Evolutionary conservation across 2,329 filamentous ascomycete species (phyloP).

Genomic region (Lecanoromycetidae sp.): DNA sequence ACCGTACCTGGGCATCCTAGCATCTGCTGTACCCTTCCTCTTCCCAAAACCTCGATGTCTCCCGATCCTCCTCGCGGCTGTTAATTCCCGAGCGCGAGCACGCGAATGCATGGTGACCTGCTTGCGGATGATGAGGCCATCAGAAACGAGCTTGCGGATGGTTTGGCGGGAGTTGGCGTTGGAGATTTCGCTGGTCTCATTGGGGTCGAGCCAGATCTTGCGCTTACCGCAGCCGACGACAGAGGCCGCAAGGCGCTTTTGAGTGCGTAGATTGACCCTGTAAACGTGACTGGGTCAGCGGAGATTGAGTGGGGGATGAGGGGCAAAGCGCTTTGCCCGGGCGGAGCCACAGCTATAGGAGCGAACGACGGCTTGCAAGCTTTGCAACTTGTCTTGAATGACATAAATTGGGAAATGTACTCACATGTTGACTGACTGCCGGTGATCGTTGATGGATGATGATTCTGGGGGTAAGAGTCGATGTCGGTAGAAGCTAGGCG

Average conservation of each 20-base stretch:
- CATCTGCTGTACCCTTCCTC: conserved; percentile 99
- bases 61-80: conserved; percentile 84
- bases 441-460: neutral
- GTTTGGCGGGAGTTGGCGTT: conserved; percentile 99
- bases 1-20: conserved; percentile 93
- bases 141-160: conserved; percentile 97
- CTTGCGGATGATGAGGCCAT: conserved; percentile 99
- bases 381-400: no score
- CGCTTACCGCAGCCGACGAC: conserved; percentile 98
- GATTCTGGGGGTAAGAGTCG: neutral
- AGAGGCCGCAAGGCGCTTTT: conserved; percentile 98
- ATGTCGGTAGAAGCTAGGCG: conserved; percentile 3
- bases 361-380: no score
- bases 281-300: conserved; percentile 21
- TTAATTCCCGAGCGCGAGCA: conserved; percentile 88
- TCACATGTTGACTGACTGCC: conserved; percentile 25
- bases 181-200: conserved; percentile 97
- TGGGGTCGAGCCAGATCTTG: conserved; percentile 99
- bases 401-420: conserved; percentile 8
- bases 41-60: conserved; percentile 99
- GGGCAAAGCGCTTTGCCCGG: no score
- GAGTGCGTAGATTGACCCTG: conserved; percentile 99
- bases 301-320: neutral
- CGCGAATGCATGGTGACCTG: conserved; percentile 99
- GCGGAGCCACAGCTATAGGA: no score